Evolutionary conservation across 176 grass and related monocot species (phyloP).

Genomic region (Bolboschoenus planiculmis): DNA sequence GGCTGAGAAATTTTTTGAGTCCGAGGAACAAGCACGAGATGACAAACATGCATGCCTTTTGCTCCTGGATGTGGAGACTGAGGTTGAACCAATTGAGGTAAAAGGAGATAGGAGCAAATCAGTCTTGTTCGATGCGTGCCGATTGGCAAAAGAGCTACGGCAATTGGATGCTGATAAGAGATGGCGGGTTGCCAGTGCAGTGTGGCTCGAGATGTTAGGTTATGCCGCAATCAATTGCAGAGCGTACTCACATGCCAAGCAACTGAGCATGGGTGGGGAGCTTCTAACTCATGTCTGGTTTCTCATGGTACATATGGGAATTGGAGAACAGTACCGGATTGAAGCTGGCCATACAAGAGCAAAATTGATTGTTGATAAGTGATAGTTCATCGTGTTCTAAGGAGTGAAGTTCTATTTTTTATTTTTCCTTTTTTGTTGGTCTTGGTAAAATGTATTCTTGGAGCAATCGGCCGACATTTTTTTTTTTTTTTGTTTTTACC

Average conservation of each 20-base stretch:
- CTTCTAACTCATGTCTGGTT: constrained; percentile 63
- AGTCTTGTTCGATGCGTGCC: constrained; percentile 31
- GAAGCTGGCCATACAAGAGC: constrained; percentile 26
- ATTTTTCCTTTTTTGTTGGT: background rate
- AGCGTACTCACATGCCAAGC: constrained; percentile 58
- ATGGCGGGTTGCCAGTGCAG: constrained; percentile 41
- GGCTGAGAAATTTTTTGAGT: constrained; percentile 5
- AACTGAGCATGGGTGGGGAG: constrained; percentile 52
- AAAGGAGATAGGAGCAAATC: constrained; percentile 47
- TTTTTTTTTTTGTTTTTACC: background rate
- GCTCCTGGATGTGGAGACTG: constrained; percentile 32
- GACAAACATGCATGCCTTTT: constrained; percentile 5
- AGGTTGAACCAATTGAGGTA: constrained; percentile 29
- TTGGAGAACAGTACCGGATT: constrained; percentile 36
- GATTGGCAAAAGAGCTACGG: constrained; percentile 5
- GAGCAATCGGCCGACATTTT: background rate
- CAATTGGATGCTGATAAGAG: constrained; percentile 17
- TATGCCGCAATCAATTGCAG: constrained; percentile 51
- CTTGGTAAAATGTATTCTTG: background rate
- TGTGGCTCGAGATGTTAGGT: constrained; percentile 62
- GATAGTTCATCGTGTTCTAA: constrained; percentile 10
- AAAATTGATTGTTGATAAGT: constrained; percentile 39
- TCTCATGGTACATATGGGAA: constrained; percentile 36
- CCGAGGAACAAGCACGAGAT: background rate
- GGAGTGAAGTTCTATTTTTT: background rate